These are phyloP conservation scores for Nicotiana otophora DNA, from an alignment of 257 asterid species.

Conservation along the genomic window DNA sequence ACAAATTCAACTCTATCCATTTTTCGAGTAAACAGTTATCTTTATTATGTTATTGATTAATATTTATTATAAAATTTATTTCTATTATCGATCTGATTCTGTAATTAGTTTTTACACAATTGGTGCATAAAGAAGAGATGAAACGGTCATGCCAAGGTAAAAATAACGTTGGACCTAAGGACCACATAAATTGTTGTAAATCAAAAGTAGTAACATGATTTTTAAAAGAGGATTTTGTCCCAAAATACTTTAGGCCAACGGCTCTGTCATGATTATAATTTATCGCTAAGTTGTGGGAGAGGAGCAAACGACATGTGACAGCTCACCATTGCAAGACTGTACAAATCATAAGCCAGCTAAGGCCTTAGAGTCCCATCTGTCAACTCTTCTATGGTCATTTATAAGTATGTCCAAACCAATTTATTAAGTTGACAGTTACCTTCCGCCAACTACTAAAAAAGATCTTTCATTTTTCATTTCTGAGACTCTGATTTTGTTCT, in stretches of 20 bases:
- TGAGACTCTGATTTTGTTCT: too few relatives aligned
- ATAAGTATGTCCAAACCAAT: background rate
- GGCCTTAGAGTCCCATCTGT: background rate
- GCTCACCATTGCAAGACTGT: constrained; percentile 9
- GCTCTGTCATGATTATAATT: background rate
- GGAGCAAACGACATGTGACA: background rate
- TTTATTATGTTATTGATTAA: too few relatives aligned
- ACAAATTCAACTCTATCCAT: too few relatives aligned
- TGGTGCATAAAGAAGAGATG: background rate
- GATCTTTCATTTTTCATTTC: background rate
- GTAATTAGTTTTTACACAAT: too few relatives aligned
- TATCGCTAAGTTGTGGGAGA: background rate
- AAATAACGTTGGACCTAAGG: background rate
- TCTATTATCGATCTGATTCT: too few relatives aligned
- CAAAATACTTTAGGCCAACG: constrained; percentile 4
- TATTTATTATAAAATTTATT: too few relatives aligned
- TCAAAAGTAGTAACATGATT: constrained; percentile 2
- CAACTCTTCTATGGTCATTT: background rate
- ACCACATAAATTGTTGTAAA: background rate
- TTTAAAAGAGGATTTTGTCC: background rate
- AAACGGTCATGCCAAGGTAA: constrained; percentile 2
- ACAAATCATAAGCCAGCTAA: constrained; percentile 3
- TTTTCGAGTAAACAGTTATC: too few relatives aligned
- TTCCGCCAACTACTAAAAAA: constrained; percentile 3
- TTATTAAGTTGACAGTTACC: background rate